These are phyloP conservation scores for Fusarium sambucinum DNA, from an alignment of 2,329 filamentous ascomycete species.

Conservation along the genomic window DNA sequence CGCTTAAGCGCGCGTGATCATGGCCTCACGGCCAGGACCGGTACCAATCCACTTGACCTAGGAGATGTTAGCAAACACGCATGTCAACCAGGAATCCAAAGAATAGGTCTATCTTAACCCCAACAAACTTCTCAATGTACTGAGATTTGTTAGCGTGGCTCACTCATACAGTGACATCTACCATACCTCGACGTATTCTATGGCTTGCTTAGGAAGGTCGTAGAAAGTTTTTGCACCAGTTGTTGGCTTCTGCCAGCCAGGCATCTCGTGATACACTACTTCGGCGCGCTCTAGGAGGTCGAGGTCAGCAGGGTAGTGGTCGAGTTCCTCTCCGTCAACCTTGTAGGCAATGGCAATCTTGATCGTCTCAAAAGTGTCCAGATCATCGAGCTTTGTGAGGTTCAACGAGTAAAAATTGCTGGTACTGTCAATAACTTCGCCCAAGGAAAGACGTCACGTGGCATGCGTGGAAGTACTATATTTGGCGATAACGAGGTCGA, in stretches of 20 bases:
- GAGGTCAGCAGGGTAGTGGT: slow-evolving; percentile 10
- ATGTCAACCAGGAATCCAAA: neutral
- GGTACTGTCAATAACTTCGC: too few species aligned
- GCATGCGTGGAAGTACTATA: slow-evolving; percentile 19
- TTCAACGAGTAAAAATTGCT: slow-evolving; percentile 20
- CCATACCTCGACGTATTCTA: slow-evolving; percentile 21
- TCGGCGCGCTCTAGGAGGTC: slow-evolving; percentile 11
- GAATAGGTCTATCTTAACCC: slow-evolving; percentile 5
- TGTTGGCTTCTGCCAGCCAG: slow-evolving; percentile 33
- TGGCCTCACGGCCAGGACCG: slow-evolving; percentile 35
- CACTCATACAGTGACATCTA: neutral
- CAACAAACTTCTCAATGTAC: slow-evolving; percentile 23
- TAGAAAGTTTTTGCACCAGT: slow-evolving; percentile 18
- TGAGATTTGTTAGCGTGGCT: neutral
- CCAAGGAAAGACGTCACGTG: too few species aligned
- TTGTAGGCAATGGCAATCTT: slow-evolving; percentile 28
- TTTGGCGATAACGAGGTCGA: slow-evolving; percentile 19
- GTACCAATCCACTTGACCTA: slow-evolving; percentile 38
- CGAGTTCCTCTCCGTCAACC: slow-evolving; percentile 19
- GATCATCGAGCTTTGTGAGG: slow-evolving; percentile 26
- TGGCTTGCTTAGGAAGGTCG: slow-evolving; percentile 24
- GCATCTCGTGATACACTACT: slow-evolving; percentile 27
- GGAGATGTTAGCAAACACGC: slow-evolving; percentile 1
- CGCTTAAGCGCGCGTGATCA: slow-evolving; percentile 25
- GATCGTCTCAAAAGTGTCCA: slow-evolving; percentile 28